Evolutionary conservation across 495 filamentous ascomycete genomes (phyloP).

Genomic region (Cenococcum geophilum): DNA sequence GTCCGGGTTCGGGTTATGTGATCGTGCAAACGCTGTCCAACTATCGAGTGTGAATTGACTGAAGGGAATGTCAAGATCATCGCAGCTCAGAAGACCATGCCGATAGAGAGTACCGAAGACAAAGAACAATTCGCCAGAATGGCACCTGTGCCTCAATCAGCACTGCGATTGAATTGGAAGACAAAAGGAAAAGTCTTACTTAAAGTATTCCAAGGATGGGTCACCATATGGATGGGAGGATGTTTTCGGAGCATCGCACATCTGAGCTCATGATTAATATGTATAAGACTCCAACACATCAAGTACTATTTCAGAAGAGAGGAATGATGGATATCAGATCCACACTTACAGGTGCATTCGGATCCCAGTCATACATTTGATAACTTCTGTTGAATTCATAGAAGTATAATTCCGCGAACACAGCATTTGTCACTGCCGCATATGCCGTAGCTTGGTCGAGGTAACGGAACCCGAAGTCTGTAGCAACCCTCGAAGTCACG

Average conservation of each 20-base stretch:
- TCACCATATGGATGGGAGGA: slow-evolving; percentile 41
- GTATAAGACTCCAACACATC: not conserved
- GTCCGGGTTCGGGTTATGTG: not conserved
- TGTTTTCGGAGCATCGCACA: slow-evolving; percentile 44
- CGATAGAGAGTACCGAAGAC: slow-evolving; percentile 37
- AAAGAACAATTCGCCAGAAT: slow-evolving; percentile 47
- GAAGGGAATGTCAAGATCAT: slow-evolving; percentile 34
- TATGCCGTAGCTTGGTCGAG: slow-evolving; percentile 45
- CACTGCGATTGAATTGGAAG: too few species aligned
- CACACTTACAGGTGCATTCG: slow-evolving; percentile 29
- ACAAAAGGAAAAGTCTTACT: slow-evolving; percentile 8
- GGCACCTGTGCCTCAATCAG: slow-evolving; percentile 28
- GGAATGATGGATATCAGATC: not conserved
- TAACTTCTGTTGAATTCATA: slow-evolving; percentile 51
- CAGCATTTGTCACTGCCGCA: slow-evolving; percentile 33
- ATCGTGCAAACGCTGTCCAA: slow-evolving; percentile 32
- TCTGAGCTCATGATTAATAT: slow-evolving; percentile 15
- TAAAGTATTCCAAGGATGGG: slow-evolving; percentile 40
- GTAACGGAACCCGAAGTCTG: slow-evolving; percentile 49
- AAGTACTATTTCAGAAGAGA: not conserved
- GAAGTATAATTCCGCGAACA: slow-evolving; percentile 38
- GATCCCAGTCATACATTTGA: slow-evolving; percentile 44
- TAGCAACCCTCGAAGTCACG: slow-evolving; percentile 41
- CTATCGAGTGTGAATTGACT: slow-evolving; percentile 32
- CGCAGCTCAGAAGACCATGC: slow-evolving; percentile 26